Conservation (phyloP, 208 protist genomes). For the Trichomonas tenax region DNA sequence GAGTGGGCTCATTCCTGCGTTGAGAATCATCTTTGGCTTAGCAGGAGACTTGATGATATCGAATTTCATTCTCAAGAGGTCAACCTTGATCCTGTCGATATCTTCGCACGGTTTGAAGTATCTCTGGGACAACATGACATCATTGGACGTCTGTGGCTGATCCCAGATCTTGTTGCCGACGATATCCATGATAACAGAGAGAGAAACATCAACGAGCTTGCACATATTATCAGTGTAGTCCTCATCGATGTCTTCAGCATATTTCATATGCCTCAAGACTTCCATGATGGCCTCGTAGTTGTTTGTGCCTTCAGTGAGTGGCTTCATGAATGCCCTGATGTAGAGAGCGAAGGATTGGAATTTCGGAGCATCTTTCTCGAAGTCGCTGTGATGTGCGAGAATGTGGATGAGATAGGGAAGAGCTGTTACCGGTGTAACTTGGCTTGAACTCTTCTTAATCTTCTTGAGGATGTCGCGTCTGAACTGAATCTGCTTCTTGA, state of each 20-base stretch:
- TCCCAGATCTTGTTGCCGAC: not conserved
- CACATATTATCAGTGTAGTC: not conserved
- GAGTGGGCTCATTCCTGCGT: not conserved
- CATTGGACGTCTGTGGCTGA: too few relatives aligned
- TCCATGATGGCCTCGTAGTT: not conserved
- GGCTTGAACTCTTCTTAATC: not conserved
- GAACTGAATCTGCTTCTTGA: not conserved
- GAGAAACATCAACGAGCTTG: not conserved
- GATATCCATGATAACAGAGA: not conserved
- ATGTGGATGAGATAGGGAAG: not conserved
- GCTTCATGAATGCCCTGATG: not conserved
- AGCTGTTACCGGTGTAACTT: not conserved
- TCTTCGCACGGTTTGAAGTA: constrained; percentile 6
- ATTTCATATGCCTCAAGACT: not conserved
- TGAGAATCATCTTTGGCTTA: not conserved
- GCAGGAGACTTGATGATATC: not conserved
- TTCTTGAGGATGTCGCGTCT: not conserved
- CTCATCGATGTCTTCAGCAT: not conserved
- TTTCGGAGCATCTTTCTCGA: not conserved
- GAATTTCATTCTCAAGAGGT: not conserved
- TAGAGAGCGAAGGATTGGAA: not conserved
- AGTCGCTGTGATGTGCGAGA: not conserved
- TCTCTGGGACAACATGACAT: not conserved
- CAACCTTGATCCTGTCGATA: not conserved
- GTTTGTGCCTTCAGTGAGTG: not conserved